Base-by-base conservation (phyloP, 2,329 filamentous ascomycete genomes). In the Trichophaea hybrida region DNA sequence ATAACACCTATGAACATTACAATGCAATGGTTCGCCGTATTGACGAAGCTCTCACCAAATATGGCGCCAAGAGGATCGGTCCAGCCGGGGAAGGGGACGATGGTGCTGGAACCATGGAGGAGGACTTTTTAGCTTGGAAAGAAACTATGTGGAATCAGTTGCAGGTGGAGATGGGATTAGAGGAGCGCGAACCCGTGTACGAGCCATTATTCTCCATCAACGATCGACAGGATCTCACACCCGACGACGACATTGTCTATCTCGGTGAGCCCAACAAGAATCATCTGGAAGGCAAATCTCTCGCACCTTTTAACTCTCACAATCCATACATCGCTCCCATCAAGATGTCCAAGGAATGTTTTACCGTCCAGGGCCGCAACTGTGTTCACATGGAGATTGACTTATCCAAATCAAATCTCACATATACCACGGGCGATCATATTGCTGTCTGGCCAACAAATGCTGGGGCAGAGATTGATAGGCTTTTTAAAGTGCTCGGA, bases 1-100 rank as follows among this genome's bases (percentile, higher is more conserved):
- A 98, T 78, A 98, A 97, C 77, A 97, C 93, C 33, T 98, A 98
- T 72, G 93, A 98, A 72, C 93, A 98, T 77, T 98, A 96, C 79
- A 98, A 98, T 76, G 86, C 86, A 56, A 95, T 98, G 88, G 90
- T 98, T 62, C 88, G 91, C 72, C 87, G 91, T 65, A 84, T 97
- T 60, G 83, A 93, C 74, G 83, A 85, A 72, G 83, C 83, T 63
- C 76, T 98, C 61, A 78, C 82, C 70, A 91, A 86, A 69, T 78
- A 94, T 17, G 93, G 93, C 62, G 93, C 86, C 10, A 79, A 83
- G 70, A 81, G 88, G 67, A 88, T 98, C 67, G 90, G 93, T 50
- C 78, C 83, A 60, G 88, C 90, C 59, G 93, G 94, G 68, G 91
- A 97, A 76, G 93, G 93, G 69, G 93, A 98, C 69, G 93, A 98